Evolutionary conservation across 2,329 filamentous ascomycete species (phyloP), one percentile per base, ranked within the genome.

Genomic region (Aspergillus sp.): DNA sequence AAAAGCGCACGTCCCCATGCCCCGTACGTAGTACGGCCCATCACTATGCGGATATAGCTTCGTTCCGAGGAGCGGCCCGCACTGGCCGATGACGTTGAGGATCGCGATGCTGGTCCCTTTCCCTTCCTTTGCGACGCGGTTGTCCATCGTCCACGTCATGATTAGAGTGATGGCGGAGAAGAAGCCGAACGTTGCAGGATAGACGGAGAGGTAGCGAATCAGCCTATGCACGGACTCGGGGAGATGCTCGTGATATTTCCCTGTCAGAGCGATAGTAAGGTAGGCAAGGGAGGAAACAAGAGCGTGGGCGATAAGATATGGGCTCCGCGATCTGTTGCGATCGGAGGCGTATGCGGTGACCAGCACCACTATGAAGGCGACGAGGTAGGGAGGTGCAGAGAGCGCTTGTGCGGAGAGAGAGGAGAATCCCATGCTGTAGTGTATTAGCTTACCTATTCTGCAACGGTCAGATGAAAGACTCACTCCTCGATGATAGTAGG

Each of bases 121-220:
- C 5, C 84, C 82, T 47, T 82, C 83, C 56, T 86, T 83, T 11
- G 78, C 84, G 49, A 81, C 75, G 66, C 94, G 89, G 70, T 96
- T 96, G 67, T 96, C 95, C 65, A 96, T 83, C 32, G 83, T 89
- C 91, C 91, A 96, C 1, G 89, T 88, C 52, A 96, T 88, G 60
- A 92, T 87, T 29, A 96, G 80, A 0, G 90, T 91, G 52, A 96
- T 88, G 17, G 90, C 88, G 54, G 83, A 86, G 77, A 96, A 93
- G 72, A 96, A 94, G 3, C 91, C 91, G 1, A 85, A 76, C 2
- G 86, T 82, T 2, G 91, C 90, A 0, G 89, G 90, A 67, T 88
- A 96, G 6, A 96, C 80, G 51, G 86, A 88, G 5, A 87, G 62
- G 64, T 96, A 96, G 16, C 90, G 71, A 50, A 78, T 72, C 31